These are phyloP conservation scores for Russula earlei DNA, from an alignment of 768 basidiomycete genomes.

Conservation along the genomic window DNA sequence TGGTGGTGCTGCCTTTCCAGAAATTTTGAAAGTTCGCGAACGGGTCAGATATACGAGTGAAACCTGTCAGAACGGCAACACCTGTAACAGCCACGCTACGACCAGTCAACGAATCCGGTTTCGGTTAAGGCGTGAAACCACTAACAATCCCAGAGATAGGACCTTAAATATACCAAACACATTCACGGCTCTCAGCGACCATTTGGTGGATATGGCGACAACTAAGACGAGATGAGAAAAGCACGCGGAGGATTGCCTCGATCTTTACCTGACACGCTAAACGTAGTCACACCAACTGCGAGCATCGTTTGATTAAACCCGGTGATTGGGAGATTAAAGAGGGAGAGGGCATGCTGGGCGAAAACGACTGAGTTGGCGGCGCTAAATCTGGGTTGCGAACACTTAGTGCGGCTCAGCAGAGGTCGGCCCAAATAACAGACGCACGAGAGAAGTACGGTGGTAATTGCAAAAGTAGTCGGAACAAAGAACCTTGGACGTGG, in stretches of 20 bases:
- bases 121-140: not conserved
- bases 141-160: slow-evolving; percentile 21
- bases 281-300: slow-evolving; percentile 21
- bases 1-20: slow-evolving; percentile 25
- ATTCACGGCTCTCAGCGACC: slow-evolving; percentile 24
- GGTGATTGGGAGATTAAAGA: slow-evolving; percentile 20
- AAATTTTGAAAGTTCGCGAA: slow-evolving; percentile 25
- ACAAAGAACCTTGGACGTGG: slow-evolving; percentile 35
- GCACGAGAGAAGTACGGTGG: slow-evolving; percentile 23
- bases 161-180: slow-evolving; percentile 23
- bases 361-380: slow-evolving; percentile 24
- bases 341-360: slow-evolving; percentile 23
- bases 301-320: slow-evolving; percentile 20
- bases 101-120: slow-evolving; percentile 1
- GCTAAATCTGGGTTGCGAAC: slow-evolving; percentile 12
- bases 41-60: slow-evolving; percentile 24
- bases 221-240: slow-evolving; percentile 12
- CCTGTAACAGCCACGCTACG: slow-evolving; percentile 24
- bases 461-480: slow-evolving; percentile 35
- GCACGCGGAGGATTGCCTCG: not conserved
- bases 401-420: not conserved
- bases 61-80: slow-evolving; percentile 23
- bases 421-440: slow-evolving; percentile 1
- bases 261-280: slow-evolving; percentile 19
- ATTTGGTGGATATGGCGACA: slow-evolving; percentile 25